phyloP scores from a whole-genome alignment of 1,284 basidiomycete genomes.

The Cryptococcus sp. region DNA sequence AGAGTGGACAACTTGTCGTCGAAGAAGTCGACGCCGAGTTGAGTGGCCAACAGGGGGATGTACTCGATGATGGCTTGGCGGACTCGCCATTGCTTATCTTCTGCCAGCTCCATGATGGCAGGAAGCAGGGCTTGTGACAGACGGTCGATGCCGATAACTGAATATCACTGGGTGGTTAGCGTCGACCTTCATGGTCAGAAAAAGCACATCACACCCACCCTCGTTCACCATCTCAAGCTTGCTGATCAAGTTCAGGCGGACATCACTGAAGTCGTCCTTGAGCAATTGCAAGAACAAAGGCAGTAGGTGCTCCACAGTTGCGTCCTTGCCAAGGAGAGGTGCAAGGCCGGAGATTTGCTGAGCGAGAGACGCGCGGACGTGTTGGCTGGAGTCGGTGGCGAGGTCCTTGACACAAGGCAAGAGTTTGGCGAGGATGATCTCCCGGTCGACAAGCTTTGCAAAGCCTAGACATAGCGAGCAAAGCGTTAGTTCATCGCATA shows the following conservation, averaged over 20 bases:
- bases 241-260: slow-evolving; percentile 96
- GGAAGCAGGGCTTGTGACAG: slow-evolving; percentile 94
- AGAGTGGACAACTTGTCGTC: slow-evolving; percentile 95
- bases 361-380: slow-evolving; percentile 94
- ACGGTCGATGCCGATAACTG: slow-evolving; percentile 96
- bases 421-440: slow-evolving; percentile 88
- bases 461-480: slow-evolving; percentile 67
- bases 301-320: slow-evolving; percentile 95
- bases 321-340: slow-evolving; percentile 88
- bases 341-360: slow-evolving; percentile 98
- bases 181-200: slow-evolving; percentile 2
- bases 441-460: slow-evolving; percentile 89
- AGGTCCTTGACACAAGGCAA: slow-evolving; percentile 97
- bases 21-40: slow-evolving; percentile 95
- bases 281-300: slow-evolving; percentile 94
- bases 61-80: slow-evolving; percentile 99
- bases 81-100: slow-evolving; percentile 99
- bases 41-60: slow-evolving; percentile 92
- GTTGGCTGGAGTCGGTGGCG: slow-evolving; percentile 90
- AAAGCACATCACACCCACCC: slow-evolving; percentile 59
- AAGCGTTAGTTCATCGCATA: slow-evolving; percentile 3
- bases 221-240: slow-evolving; percentile 96
- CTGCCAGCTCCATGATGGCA: slow-evolving; percentile 95
- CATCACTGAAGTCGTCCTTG: slow-evolving; percentile 99
- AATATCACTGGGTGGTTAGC: slow-evolving; percentile 5